These are phyloP conservation scores for Hexamita inflata DNA, from an alignment of 208 protist genomes.

Conservation along the genomic window DNA sequence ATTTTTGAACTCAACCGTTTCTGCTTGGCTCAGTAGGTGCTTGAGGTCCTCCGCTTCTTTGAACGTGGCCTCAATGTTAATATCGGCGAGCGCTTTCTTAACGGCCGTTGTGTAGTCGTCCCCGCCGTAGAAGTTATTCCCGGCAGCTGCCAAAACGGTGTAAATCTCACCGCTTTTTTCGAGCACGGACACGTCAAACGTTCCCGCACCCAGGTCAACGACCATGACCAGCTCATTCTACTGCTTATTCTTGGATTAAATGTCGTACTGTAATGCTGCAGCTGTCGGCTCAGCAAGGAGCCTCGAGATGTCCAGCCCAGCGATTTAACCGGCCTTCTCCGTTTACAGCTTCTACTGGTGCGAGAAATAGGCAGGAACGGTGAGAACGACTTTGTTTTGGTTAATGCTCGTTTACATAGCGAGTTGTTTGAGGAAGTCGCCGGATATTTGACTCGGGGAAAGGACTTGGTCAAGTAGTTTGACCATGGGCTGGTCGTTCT, in stretches of 20 bases:
- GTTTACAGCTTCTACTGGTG: conserved; percentile 43
- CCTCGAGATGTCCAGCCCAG: conserved; percentile 31
- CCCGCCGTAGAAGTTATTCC: conserved; percentile 94
- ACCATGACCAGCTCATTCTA: conserved; percentile 95
- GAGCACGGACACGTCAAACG: conserved; percentile 82
- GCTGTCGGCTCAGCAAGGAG: conserved; percentile 39
- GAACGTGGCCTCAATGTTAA: no score
- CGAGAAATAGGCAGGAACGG: conserved; percentile 64
- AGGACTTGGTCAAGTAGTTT: neutral
- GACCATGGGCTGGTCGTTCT: no score
- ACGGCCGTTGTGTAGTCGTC: conserved; percentile 57
- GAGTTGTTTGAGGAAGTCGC: neutral
- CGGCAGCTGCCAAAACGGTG: conserved; percentile 89
- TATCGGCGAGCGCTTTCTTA: conserved; percentile 23
- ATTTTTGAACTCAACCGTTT: no score
- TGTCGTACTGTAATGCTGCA: conserved; percentile 34
- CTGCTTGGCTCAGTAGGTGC: no score
- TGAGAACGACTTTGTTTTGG: conserved; percentile 55
- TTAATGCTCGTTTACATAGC: neutral
- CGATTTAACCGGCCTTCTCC: neutral
- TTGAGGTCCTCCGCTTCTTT: no score
- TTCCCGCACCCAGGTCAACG: conserved; percentile 68
- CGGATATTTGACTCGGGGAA: neutral
- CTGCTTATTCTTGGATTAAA: conserved; percentile 41
- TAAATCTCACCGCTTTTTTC: conserved; percentile 92